Conservation (phyloP, 805 yeast species). For the Wickerhamiella cacticola region DNA sequence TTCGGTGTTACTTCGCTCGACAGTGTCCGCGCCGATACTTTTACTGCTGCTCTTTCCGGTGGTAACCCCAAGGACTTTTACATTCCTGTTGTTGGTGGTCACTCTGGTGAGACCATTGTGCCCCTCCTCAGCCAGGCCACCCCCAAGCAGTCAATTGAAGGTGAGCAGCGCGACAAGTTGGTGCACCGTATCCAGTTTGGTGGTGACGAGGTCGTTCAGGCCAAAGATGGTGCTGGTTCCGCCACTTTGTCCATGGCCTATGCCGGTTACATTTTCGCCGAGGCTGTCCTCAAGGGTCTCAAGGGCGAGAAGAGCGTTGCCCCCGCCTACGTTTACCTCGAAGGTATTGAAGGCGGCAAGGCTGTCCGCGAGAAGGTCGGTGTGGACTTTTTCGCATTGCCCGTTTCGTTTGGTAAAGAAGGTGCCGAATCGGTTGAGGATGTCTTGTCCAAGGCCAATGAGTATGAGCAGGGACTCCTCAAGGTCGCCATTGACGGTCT, state of each 20-base stretch:
- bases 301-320: conserved; percentile 37
- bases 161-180: conserved; percentile 39
- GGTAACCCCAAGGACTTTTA: conserved; percentile 37
- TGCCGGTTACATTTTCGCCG: conserved; percentile 77
- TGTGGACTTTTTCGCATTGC: conserved; percentile 64
- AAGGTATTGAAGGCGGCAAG: conserved; percentile 36
- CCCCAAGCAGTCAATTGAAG: conserved; percentile 31
- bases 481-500: conserved; percentile 77
- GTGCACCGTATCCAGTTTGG: conserved; percentile 88
- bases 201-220: conserved; percentile 94
- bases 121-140: conserved; percentile 51
- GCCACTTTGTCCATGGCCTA: conserved; percentile 95
- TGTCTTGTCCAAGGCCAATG: conserved; percentile 53
- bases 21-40: conserved; percentile 76
- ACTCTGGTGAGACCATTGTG: conserved; percentile 88
- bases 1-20: conserved; percentile 88
- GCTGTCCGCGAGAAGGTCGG: conserved; percentile 62
- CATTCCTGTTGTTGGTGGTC: conserved; percentile 83
- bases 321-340: conserved; percentile 34
- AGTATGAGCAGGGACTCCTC: conserved; percentile 76
- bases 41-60: conserved; percentile 44
- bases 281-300: conserved; percentile 36
- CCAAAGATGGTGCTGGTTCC: conserved; percentile 88
- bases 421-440: conserved; percentile 58
- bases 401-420: conserved; percentile 56